phyloP scores from a whole-genome alignment of 2,329 filamentous ascomycete genomes.

The Beauveria sp. region DNA sequence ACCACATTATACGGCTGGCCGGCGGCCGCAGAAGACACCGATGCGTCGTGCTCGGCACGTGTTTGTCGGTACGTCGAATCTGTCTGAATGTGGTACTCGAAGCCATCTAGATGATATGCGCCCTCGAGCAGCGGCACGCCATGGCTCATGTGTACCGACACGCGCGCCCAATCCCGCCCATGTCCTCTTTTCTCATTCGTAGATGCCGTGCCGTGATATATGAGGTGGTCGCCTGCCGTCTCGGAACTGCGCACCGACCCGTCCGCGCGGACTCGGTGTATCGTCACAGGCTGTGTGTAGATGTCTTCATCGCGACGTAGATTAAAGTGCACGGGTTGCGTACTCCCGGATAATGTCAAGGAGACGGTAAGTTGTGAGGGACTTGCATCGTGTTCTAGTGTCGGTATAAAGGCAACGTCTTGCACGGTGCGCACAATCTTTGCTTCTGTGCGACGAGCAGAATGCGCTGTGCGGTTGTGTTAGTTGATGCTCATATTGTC shows the following conservation, averaged over 20 bases:
- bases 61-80: slow-evolving; percentile 10
- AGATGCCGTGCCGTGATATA: slow-evolving; percentile 9
- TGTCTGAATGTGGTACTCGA: slow-evolving; percentile 13
- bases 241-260: slow-evolving; percentile 8
- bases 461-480: background rate
- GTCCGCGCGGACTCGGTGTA: slow-evolving; percentile 7
- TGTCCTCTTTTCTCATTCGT: background rate
- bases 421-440: background rate
- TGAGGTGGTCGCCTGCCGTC: slow-evolving; percentile 10
- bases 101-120: slow-evolving; percentile 13
- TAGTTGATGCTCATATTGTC: background rate
- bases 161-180: slow-evolving; percentile 10
- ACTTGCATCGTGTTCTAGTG: background rate
- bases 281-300: slow-evolving; percentile 8
- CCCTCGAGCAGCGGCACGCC: slow-evolving; percentile 11
- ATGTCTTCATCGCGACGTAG: slow-evolving; percentile 12
- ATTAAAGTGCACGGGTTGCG: background rate
- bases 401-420: background rate
- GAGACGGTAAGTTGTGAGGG: slow-evolving; percentile 2
- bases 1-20: slow-evolving; percentile 8
- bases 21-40: background rate
- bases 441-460: background rate
- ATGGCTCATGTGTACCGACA: slow-evolving; percentile 6
- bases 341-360: background rate
- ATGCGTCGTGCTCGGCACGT: background rate